Conservation (phyloP, 441 rosid genomes). For the Erysimum pusillum region DNA sequence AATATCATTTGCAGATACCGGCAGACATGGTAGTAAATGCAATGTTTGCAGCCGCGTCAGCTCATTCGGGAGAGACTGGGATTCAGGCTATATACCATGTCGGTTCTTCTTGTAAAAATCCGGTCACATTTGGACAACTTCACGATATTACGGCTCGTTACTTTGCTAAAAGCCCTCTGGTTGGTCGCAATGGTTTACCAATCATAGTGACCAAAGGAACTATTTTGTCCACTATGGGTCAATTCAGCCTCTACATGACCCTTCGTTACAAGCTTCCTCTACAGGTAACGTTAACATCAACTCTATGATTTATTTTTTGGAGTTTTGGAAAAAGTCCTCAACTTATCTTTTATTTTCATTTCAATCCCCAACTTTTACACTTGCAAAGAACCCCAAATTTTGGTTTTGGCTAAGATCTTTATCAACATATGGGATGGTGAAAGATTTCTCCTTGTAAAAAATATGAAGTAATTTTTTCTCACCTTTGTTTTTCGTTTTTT, state of each 20-base stretch:
- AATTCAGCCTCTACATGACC: conserved; percentile 74
- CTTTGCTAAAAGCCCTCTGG: conserved; percentile 77
- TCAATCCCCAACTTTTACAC: no score
- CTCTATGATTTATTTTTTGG: background rate
- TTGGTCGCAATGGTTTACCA: conserved; percentile 74
- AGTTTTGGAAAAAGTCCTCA: no score
- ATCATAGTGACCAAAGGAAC: conserved; percentile 66
- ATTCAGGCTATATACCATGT: conserved; percentile 69
- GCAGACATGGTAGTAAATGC: conserved; percentile 95
- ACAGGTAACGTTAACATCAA: conserved; percentile 65
- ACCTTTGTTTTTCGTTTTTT: no score
- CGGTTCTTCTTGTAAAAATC: conserved; percentile 71
- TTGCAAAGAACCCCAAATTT: no score
- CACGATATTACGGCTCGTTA: conserved; percentile 60
- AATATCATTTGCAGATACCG: no score
- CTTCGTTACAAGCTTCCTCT: conserved; percentile 69
- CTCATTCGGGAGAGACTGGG: no score
- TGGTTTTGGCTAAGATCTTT: no score
- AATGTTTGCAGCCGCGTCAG: conserved; percentile 62
- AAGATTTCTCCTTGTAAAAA: no score
- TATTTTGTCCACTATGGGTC: conserved; percentile 64
- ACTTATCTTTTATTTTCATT: no score
- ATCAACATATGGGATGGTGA: no score
- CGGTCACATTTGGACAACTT: conserved; percentile 53
- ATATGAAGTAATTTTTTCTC: no score